Conservation (phyloP, 169 alveolate species). For the Eimeria acervulina region DNA sequence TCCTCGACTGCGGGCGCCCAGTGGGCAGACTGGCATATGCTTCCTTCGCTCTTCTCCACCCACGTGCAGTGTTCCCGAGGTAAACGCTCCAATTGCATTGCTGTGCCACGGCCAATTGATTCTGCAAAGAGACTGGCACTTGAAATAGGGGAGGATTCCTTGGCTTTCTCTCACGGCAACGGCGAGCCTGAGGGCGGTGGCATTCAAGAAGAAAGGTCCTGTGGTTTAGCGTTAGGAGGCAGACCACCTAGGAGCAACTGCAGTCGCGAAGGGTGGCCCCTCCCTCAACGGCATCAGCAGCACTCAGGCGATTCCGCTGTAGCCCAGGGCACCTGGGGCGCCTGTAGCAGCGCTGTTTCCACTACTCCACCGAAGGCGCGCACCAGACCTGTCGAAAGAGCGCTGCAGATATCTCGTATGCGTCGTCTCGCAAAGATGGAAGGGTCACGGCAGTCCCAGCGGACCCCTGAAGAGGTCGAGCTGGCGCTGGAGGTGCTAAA, state of each 20-base stretch:
- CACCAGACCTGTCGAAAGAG: not conserved
- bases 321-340: not conserved
- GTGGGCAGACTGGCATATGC: constrained; percentile 55
- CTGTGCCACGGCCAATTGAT: not conserved
- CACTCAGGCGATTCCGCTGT: not conserved
- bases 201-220: not conserved
- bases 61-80: not conserved
- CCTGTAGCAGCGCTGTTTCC: not conserved
- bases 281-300: not conserved
- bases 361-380: not conserved
- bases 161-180: not conserved
- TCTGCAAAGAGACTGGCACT: constrained; percentile 38
- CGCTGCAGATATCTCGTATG: not conserved
- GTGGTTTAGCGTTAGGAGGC: not conserved
- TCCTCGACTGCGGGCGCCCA: not conserved
- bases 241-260: not conserved
- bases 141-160: constrained; percentile 29
- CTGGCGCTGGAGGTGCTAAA: constrained; percentile 75
- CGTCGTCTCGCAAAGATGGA: constrained; percentile 33
- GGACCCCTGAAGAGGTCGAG: constrained; percentile 81
- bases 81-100: not conserved
- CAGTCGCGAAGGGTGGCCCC: not conserved
- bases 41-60: constrained; percentile 31
- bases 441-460: constrained; percentile 39
- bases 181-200: not conserved